A percentile compares a stretch with the other conserved stretches of the same genome.
phyloP scores from a whole-genome alignment of 1,139 yeast species.

The Williopsis jadinii region DNA sequence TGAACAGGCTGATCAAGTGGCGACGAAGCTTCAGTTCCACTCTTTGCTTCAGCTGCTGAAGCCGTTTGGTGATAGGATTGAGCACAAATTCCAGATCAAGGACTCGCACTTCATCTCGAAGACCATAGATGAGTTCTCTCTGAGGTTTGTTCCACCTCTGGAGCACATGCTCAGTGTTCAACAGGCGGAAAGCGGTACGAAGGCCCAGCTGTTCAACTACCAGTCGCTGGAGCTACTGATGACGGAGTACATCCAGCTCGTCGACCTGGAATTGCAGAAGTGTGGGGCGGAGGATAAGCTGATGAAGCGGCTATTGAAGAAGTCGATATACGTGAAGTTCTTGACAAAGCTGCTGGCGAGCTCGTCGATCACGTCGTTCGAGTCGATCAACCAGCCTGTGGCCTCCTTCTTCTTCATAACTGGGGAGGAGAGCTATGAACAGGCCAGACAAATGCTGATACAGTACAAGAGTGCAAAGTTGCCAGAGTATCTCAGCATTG shows the following conservation, averaged over 20 bases:
- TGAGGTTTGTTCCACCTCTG: constrained; percentile 41
- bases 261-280: constrained; percentile 30
- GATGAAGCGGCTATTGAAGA: constrained; percentile 26
- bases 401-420: constrained; percentile 62
- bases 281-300: constrained; percentile 9
- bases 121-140: constrained; percentile 26
- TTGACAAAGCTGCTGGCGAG: constrained; percentile 58
- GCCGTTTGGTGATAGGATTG: constrained; percentile 35
- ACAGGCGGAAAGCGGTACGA: constrained; percentile 13
- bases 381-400: constrained; percentile 86
- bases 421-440: constrained; percentile 30
- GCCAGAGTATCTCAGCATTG: constrained; percentile 54
- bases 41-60: constrained; percentile 30
- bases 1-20: constrained; percentile 40
- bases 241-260: constrained; percentile 24
- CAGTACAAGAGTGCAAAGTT: constrained; percentile 37
- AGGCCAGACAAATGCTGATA: constrained; percentile 47
- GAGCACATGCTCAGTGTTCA: constrained; percentile 27
- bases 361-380: constrained; percentile 67
- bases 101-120: constrained; percentile 28
- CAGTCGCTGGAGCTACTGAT: constrained; percentile 29
- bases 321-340: constrained; percentile 50
- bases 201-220: constrained; percentile 24
- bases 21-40: constrained; percentile 32
- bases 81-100: constrained; percentile 34